These are phyloP conservation scores for Aspergillus egyptiacus DNA, from an alignment of 495 filamentous ascomycete genomes.

Conservation along the genomic window DNA sequence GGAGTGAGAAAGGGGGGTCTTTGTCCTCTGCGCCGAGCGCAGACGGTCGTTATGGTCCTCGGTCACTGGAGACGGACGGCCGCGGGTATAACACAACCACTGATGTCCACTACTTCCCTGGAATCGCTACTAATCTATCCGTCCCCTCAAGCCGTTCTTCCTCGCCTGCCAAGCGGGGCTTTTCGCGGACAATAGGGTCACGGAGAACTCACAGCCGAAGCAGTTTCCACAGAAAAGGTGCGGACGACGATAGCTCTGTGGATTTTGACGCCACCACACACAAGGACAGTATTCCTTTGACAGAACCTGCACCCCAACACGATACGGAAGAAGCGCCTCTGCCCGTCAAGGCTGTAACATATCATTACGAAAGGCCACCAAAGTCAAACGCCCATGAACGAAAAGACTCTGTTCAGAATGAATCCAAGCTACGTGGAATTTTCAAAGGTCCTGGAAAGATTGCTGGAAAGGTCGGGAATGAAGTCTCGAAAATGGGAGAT, in stretches of 20 bases:
- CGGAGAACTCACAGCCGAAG: constrained; percentile 42
- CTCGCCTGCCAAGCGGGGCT: constrained; percentile 44
- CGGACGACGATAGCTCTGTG: constrained; percentile 20
- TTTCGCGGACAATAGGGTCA: constrained; percentile 39
- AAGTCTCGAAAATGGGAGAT: constrained; percentile 54
- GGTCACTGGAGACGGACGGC: constrained; percentile 39
- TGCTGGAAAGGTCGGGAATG: constrained; percentile 49
- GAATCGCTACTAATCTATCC: constrained; percentile 52
- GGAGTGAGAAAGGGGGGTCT: constrained; percentile 21
- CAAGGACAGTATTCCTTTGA: constrained; percentile 15
- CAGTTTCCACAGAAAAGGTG: constrained; percentile 28
- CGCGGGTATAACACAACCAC: constrained; percentile 45
- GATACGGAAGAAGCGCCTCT: constrained; percentile 31
- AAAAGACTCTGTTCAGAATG: constrained; percentile 25
- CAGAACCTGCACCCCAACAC: constrained; percentile 13
- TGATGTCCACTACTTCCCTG: constrained; percentile 45
- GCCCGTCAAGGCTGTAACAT: constrained; percentile 25
- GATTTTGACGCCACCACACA: constrained; percentile 17
- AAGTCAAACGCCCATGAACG: constrained; percentile 17
- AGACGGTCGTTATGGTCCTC: constrained; percentile 30
- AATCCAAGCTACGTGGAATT: constrained; percentile 45
- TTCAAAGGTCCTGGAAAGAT: constrained; percentile 50
- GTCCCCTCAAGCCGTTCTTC: constrained; percentile 46
- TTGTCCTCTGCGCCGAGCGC: constrained; percentile 35
- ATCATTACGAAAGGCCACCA: constrained; percentile 24